Evolutionary conservation across 352 stramenopile species (phyloP).

Genomic region (Stramenopiles sp.): DNA sequence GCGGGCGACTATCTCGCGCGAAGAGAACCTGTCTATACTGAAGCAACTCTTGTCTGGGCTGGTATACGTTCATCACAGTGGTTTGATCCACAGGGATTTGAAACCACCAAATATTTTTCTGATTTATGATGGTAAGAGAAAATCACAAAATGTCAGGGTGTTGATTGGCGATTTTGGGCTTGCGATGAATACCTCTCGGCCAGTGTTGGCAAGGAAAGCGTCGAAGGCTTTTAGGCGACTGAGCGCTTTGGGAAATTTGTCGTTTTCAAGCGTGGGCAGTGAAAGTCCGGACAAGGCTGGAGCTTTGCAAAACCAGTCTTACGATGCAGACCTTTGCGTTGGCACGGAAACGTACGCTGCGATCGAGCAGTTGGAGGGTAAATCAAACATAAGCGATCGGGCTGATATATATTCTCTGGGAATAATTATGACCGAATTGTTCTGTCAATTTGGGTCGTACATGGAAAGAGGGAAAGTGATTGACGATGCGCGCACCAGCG

Average conservation of each 20-base stretch:
- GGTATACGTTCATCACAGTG: constrained; percentile 46
- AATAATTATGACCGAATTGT: constrained; percentile 44
- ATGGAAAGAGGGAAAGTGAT: too few species aligned
- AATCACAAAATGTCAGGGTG: too few species aligned
- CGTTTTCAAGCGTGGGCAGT: too few species aligned
- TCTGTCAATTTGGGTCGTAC: constrained; percentile 44
- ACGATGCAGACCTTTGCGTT: too few species aligned
- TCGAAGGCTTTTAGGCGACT: too few species aligned
- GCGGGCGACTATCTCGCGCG: constrained; percentile 28
- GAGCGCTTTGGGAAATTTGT: too few species aligned
- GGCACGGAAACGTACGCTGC: constrained; percentile 48
- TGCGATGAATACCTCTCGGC: constrained; percentile 50
- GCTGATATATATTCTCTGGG: constrained; percentile 50
- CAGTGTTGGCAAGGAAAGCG: too few species aligned
- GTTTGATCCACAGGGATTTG: constrained; percentile 48
- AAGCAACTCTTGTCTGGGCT: constrained; percentile 42
- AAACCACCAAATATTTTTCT: constrained; percentile 57
- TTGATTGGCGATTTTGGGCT: constrained; percentile 58
- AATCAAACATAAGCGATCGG: constrained; percentile 29
- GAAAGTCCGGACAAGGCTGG: too few species aligned
- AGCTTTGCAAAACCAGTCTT: too few species aligned
- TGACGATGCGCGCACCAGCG: too few species aligned
- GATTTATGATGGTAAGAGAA: constrained; percentile 37
- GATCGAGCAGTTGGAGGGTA: constrained; percentile 37
- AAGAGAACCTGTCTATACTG: constrained; percentile 41